phyloP scores from a whole-genome alignment of 768 basidiomycete species.

The Lepiota venenata region DNA sequence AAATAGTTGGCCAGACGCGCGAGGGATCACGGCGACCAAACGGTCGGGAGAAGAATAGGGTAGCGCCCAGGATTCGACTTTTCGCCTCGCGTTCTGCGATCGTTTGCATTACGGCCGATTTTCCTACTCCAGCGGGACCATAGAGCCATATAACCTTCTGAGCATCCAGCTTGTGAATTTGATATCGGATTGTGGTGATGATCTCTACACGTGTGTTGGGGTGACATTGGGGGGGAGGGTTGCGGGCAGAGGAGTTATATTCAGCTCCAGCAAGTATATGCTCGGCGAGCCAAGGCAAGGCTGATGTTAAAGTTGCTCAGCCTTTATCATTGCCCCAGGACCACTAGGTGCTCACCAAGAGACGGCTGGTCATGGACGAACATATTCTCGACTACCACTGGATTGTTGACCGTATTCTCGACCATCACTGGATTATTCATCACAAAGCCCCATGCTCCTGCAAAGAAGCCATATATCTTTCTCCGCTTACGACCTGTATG shows the following conservation, averaged over 20 bases:
- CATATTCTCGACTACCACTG: too few relatives aligned
- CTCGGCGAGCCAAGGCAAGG: not conserved
- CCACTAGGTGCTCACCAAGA: too few relatives aligned
- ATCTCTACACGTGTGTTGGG: slow-evolving; percentile 10
- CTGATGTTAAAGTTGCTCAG: not conserved
- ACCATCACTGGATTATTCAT: too few relatives aligned
- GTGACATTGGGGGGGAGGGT: slow-evolving; percentile 11
- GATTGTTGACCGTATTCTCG: too few relatives aligned
- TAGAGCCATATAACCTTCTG: slow-evolving; percentile 9
- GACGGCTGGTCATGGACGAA: too few relatives aligned
- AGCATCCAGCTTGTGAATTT: not conserved
- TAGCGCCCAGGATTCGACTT: not conserved
- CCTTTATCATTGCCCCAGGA: too few relatives aligned
- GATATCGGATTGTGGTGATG: not conserved
- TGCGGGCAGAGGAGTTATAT: slow-evolving; percentile 1
- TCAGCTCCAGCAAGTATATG: slow-evolving; percentile 1
- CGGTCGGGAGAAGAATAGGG: not conserved
- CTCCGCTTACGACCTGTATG: too few relatives aligned
- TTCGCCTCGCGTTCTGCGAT: slow-evolving; percentile 8
- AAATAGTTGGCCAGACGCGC: too few relatives aligned
- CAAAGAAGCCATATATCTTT: too few relatives aligned
- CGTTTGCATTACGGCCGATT: slow-evolving; percentile 15
- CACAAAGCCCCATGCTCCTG: too few relatives aligned
- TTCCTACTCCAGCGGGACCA: slow-evolving; percentile 14
- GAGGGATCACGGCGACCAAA: too few relatives aligned